Evolutionary conservation across 805 yeast genomes (phyloP).

Genomic region (Tetrapisispora fleetii): DNA sequence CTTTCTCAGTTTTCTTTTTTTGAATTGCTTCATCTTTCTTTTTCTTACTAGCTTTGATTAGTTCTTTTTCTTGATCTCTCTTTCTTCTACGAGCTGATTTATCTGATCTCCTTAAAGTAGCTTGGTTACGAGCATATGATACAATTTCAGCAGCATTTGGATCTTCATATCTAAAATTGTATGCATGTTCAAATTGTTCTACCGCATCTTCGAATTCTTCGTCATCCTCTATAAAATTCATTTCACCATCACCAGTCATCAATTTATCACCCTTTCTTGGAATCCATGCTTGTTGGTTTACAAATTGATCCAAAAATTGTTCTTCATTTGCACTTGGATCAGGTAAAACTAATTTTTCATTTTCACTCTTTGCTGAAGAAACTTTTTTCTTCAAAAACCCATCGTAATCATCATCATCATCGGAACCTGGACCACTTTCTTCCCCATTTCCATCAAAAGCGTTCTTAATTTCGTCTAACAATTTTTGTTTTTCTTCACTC

Average conservation of each 20-base stretch:
- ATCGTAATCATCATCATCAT: slow-evolving; percentile 31
- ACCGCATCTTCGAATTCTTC: slow-evolving; percentile 88
- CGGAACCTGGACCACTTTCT: slow-evolving; percentile 37
- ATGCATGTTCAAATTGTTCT: slow-evolving; percentile 83
- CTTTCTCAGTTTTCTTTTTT: slow-evolving; percentile 64
- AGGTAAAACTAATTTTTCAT: slow-evolving; percentile 38
- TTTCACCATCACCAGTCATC: slow-evolving; percentile 36
- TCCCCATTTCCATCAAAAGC: slow-evolving; percentile 46
- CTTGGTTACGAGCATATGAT: slow-evolving; percentile 90
- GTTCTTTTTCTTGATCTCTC: slow-evolving; percentile 60
- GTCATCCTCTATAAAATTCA: slow-evolving; percentile 53
- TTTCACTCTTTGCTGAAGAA: slow-evolving; percentile 18
- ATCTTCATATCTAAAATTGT: slow-evolving; percentile 91
- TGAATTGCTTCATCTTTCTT: slow-evolving; percentile 52
- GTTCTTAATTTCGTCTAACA: slow-evolving; percentile 67
- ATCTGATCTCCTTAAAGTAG: slow-evolving; percentile 76
- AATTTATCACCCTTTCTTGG: slow-evolving; percentile 58
- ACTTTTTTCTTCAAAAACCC: slow-evolving; percentile 53
- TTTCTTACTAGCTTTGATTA: slow-evolving; percentile 39
- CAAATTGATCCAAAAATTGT: slow-evolving; percentile 62
- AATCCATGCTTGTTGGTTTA: slow-evolving; percentile 80
- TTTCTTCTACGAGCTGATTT: slow-evolving; percentile 68
- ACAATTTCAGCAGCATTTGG: slow-evolving; percentile 84
- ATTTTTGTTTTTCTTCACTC: slow-evolving; percentile 59
- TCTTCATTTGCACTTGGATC: slow-evolving; percentile 54